These are phyloP conservation scores for Amphicarpaea edgeworthii DNA, from an alignment of 306 rosid species.

Conservation along the genomic window DNA sequence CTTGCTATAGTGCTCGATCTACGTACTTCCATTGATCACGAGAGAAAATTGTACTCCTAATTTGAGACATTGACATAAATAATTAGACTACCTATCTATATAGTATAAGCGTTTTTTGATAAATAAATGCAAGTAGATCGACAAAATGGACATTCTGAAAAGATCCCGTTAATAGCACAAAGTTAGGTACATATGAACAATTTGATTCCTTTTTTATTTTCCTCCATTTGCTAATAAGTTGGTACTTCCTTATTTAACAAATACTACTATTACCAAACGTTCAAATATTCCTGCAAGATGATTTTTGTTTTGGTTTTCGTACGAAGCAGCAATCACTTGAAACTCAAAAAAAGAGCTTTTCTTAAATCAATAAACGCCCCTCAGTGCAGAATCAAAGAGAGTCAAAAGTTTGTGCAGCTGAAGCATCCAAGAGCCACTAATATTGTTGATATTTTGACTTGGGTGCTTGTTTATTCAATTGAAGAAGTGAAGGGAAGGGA, in stretches of 20 bases:
- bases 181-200: conserved; percentile 36
- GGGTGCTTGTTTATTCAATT: conserved; percentile 24
- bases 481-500: background rate
- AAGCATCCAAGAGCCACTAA: conserved; percentile 35
- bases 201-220: conserved; percentile 17
- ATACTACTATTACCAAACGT: background rate
- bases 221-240: conserved; percentile 26
- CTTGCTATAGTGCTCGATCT: conserved; percentile 2
- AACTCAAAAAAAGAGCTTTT: conserved; percentile 34
- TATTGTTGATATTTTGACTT: no score
- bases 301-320: background rate
- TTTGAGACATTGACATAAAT: conserved; percentile 30
- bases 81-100: conserved; percentile 15
- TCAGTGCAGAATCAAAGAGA: conserved; percentile 45
- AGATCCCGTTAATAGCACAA: conserved; percentile 14
- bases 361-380: conserved; percentile 38
- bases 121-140: conserved; percentile 18
- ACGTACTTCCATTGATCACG: conserved; percentile 7
- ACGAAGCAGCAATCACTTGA: background rate
- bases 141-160: conserved; percentile 8
- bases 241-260: background rate
- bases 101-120: background rate
- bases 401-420: conserved; percentile 60
- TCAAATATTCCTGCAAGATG: background rate
- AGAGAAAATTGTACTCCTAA: conserved; percentile 11